phyloP scores from a whole-genome alignment of 306 rosid genomes.

The Pterocarpus santalinus region DNA sequence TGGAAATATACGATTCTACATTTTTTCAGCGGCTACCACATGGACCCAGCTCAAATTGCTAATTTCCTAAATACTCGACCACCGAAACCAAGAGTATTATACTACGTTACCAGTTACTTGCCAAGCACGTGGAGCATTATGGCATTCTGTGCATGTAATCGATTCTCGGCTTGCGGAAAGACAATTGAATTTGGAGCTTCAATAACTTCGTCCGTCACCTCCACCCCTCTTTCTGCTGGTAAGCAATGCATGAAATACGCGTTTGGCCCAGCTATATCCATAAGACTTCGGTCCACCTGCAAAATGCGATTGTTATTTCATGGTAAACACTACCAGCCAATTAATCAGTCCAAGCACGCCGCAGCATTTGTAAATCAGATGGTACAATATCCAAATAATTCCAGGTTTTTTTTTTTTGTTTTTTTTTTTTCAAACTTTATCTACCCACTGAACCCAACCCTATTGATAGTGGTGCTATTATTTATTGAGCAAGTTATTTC shows the following conservation, averaged over 20 bases:
- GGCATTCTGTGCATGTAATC: conserved; percentile 97
- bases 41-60: not conserved
- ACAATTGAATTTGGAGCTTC: conserved; percentile 95
- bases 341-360: not conserved
- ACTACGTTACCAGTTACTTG: conserved; percentile 47
- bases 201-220: conserved; percentile 86
- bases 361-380: not conserved
- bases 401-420: not conserved
- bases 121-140: conserved; percentile 93
- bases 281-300: conserved; percentile 77
- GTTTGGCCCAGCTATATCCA: conserved; percentile 87
- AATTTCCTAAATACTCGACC: not conserved
- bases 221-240: conserved; percentile 98
- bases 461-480: not conserved
- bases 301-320: conserved; percentile 8
- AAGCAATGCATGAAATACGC: conserved; percentile 95
- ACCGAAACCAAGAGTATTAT: not conserved
- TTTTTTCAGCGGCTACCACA: not conserved
- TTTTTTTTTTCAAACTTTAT: not conserved
- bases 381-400: not conserved
- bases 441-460: not conserved
- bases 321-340: not conserved
- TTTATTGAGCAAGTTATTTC: conserved; percentile 4
- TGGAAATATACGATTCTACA: not conserved
- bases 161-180: conserved; percentile 96